Evolutionary conservation across 2,329 filamentous ascomycete species (phyloP).

Genomic region (Alternaria angustiovoidea): DNA sequence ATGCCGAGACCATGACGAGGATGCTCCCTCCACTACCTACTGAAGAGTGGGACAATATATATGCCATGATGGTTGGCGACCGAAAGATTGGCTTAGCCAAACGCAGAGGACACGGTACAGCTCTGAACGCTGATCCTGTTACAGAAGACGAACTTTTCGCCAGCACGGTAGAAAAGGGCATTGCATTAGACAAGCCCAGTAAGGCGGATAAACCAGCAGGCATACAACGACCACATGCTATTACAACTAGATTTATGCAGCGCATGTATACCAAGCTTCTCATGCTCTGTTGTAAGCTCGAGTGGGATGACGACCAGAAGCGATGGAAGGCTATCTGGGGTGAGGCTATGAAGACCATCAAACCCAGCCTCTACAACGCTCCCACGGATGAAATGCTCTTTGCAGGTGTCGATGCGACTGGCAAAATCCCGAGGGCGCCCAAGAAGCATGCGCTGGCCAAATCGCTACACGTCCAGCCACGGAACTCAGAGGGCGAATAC

Average conservation of each 20-base stretch:
- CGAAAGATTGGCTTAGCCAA: slow-evolving; percentile 35
- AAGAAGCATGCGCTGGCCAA: slow-evolving; percentile 7
- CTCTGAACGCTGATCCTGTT: neutral
- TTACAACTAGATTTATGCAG: slow-evolving; percentile 57
- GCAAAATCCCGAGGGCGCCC: slow-evolving; percentile 13
- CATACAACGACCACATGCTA: slow-evolving; percentile 41
- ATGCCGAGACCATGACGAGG: slow-evolving; percentile 52
- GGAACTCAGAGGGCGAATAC: slow-evolving; percentile 27
- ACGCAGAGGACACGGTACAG: slow-evolving; percentile 26
- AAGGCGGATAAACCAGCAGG: slow-evolving; percentile 35
- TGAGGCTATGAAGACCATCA: slow-evolving; percentile 15
- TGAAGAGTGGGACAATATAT: slow-evolving; percentile 55
- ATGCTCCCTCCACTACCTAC: slow-evolving; percentile 56
- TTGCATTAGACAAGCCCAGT: slow-evolving; percentile 38
- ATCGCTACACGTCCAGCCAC: slow-evolving; percentile 16
- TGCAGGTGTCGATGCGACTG: slow-evolving; percentile 37
- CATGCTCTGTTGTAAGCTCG: slow-evolving; percentile 53
- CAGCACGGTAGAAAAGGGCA: slow-evolving; percentile 22
- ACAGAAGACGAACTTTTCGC: slow-evolving; percentile 11
- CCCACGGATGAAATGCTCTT: slow-evolving; percentile 39
- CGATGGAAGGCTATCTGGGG: slow-evolving; percentile 44
- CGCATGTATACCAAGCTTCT: slow-evolving; percentile 56
- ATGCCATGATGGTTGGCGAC: slow-evolving; percentile 50
- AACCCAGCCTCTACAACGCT: slow-evolving; percentile 19
- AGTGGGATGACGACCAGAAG: slow-evolving; percentile 43